phyloP scores from a whole-genome alignment of 83 land plant species.

The Diphasiastrum complanatum region DNA sequence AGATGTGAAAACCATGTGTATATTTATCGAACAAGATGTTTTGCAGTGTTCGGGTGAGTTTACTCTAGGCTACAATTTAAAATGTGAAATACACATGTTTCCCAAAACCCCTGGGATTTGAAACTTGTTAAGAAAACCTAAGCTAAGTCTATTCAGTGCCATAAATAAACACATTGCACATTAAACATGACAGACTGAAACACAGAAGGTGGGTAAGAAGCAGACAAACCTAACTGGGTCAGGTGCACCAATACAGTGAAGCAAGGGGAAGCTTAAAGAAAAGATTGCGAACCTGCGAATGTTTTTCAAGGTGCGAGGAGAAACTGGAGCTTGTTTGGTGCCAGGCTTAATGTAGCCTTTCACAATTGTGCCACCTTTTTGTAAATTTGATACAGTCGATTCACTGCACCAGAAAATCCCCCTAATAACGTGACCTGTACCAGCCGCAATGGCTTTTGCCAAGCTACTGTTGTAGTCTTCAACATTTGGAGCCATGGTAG shows the following conservation, averaged over 20 bases:
- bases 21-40: too few relatives aligned
- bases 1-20: too few relatives aligned
- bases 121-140: too few relatives aligned
- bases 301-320: constrained; percentile 13
- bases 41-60: too few relatives aligned
- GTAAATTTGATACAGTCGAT: constrained; percentile 10
- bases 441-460: constrained; percentile 15
- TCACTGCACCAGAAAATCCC: constrained; percentile 21
- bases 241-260: background rate
- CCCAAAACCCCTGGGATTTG: too few relatives aligned
- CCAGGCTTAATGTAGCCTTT: background rate
- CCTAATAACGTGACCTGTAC: constrained; percentile 15
- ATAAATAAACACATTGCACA: too few relatives aligned
- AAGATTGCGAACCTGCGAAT: constrained; percentile 2
- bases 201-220: too few relatives aligned
- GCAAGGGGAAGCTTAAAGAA: background rate
- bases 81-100: too few relatives aligned
- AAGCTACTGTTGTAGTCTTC: constrained; percentile 19
- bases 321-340: background rate
- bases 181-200: too few relatives aligned
- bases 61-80: too few relatives aligned
- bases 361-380: constrained; percentile 9
- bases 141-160: too few relatives aligned
- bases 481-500: constrained; percentile 21
- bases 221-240: too few relatives aligned